phyloP scores from a whole-genome alignment of 2,329 filamentous ascomycete genomes.

The Coniochaeta sp. region DNA sequence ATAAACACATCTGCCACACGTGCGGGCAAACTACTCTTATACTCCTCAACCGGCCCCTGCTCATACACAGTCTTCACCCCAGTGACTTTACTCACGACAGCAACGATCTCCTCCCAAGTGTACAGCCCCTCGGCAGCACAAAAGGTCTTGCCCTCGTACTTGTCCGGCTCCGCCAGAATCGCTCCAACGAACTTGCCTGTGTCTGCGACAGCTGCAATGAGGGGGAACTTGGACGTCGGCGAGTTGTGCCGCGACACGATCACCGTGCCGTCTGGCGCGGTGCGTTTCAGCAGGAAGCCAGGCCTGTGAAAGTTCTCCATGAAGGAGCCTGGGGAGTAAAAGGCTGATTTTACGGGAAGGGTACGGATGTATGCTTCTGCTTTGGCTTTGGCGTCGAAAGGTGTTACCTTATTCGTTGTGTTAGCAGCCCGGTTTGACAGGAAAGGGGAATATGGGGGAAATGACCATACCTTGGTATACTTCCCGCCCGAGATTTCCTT shows the following conservation, averaged over 20 bases:
- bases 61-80: conserved; percentile 20
- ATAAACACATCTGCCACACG: conserved; percentile 9
- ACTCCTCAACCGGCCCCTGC: conserved; percentile 7
- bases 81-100: conserved; percentile 20
- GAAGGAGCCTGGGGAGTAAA: conserved; percentile 44
- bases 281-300: conserved; percentile 15
- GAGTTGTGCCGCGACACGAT: conserved; percentile 19
- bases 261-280: conserved; percentile 16
- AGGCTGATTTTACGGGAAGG: conserved; percentile 39
- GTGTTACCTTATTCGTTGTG: conserved; percentile 13
- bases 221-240: conserved; percentile 24
- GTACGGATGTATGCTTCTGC: conserved; percentile 48
- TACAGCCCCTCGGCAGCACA: conserved; percentile 13
- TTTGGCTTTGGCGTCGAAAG: conserved; percentile 51
- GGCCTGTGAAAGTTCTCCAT: conserved; percentile 38
- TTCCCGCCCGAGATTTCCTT: conserved; percentile 28
- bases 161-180: conserved; percentile 15
- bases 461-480: conserved; percentile 22
- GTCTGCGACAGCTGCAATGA: conserved; percentile 28
- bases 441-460: background rate
- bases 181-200: conserved; percentile 30
- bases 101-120: conserved; percentile 19
- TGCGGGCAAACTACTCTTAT: conserved; percentile 8
- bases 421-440: background rate
- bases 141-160: conserved; percentile 11